phyloP scores from a whole-genome alignment of 192 early-diverging fungal species.

The Entomortierella lignicola region DNA sequence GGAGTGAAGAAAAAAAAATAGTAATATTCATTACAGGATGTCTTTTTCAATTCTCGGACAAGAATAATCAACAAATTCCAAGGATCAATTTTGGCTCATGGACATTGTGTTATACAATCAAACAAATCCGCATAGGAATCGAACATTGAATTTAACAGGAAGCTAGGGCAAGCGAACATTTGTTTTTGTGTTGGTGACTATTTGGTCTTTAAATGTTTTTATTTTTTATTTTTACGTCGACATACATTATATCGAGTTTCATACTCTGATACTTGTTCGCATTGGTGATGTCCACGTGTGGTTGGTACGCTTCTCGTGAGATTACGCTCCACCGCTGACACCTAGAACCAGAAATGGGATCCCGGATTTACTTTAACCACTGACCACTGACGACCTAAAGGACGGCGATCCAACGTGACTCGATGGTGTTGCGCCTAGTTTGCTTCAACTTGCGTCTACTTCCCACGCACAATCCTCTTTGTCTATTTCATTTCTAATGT shows the following conservation, averaged over 20 bases:
- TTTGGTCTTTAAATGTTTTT: slow-evolving; percentile 5
- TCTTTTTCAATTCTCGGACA: neutral
- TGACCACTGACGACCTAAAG: slow-evolving; percentile 11
- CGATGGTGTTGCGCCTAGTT: neutral
- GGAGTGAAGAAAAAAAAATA: neutral
- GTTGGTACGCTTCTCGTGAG: neutral
- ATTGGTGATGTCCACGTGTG: neutral
- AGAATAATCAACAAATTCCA: neutral
- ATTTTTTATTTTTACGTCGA: neutral
- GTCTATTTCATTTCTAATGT: neutral
- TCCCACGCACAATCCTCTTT: neutral
- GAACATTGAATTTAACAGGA: slow-evolving; percentile 5
- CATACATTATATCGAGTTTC: neutral
- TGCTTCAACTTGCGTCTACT: neutral
- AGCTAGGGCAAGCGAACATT: slow-evolving; percentile 24
- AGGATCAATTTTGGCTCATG: neutral
- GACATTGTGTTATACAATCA: neutral
- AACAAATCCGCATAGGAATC: neutral
- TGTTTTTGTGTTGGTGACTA: slow-evolving; percentile 6
- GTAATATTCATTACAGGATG: neutral
- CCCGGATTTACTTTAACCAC: neutral
- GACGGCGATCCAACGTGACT: slow-evolving; percentile 13
- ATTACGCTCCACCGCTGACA: neutral
- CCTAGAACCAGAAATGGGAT: slow-evolving; percentile 12
- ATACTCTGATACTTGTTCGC: slow-evolving; percentile 12